Percentiles rank a stretch among this genome's conserved stretches.
These are phyloP conservation scores for Cladosporium sphaerospermum DNA, from an alignment of 2,329 filamentous ascomycete genomes.

Conservation along the genomic window DNA sequence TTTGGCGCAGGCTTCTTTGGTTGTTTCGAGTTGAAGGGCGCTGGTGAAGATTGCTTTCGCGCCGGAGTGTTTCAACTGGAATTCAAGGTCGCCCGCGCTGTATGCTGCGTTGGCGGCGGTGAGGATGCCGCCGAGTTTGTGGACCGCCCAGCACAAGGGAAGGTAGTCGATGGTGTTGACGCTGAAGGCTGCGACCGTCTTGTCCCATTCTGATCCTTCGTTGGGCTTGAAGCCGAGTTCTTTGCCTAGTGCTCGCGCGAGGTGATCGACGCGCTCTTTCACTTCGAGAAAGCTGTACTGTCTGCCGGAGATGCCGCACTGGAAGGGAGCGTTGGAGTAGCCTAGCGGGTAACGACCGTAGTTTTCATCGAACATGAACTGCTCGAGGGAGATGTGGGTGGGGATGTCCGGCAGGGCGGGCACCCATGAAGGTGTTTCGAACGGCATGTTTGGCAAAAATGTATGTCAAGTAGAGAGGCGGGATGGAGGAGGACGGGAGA, in stretches of 20 bases:
- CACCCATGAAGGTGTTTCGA: conserved; percentile 56
- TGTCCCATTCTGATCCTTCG: conserved; percentile 71
- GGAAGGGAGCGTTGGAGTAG: conserved; percentile 64
- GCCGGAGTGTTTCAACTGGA: conserved; percentile 64
- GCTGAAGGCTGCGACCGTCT: conserved; percentile 70
- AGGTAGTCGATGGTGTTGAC: conserved; percentile 78
- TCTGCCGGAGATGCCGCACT: conserved; percentile 67
- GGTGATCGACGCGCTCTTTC: conserved; percentile 57
- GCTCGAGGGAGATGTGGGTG: conserved; percentile 65
- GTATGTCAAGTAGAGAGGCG: background rate
- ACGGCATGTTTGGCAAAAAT: conserved; percentile 38
- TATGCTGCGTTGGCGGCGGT: conserved; percentile 72
- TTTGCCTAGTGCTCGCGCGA: conserved; percentile 63
- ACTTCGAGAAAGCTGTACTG: conserved; percentile 60
- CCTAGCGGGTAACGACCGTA: conserved; percentile 61
- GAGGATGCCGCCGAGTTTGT: conserved; percentile 66
- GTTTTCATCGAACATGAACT: conserved; percentile 70
- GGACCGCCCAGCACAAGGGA: conserved; percentile 65
- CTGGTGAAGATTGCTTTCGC: conserved; percentile 69
- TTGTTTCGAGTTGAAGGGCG: conserved; percentile 56
- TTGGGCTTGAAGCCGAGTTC: conserved; percentile 67
- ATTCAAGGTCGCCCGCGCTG: conserved; percentile 61
- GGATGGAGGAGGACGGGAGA: background rate
- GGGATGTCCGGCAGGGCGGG: conserved; percentile 60
- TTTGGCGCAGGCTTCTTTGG: conserved; percentile 58